A percentile compares a stretch with the other conserved stretches of the same genome.
Evolutionary conservation across 139 green algal genomes (phyloP).

Genomic region (Chlamydomonas sp.): DNA sequence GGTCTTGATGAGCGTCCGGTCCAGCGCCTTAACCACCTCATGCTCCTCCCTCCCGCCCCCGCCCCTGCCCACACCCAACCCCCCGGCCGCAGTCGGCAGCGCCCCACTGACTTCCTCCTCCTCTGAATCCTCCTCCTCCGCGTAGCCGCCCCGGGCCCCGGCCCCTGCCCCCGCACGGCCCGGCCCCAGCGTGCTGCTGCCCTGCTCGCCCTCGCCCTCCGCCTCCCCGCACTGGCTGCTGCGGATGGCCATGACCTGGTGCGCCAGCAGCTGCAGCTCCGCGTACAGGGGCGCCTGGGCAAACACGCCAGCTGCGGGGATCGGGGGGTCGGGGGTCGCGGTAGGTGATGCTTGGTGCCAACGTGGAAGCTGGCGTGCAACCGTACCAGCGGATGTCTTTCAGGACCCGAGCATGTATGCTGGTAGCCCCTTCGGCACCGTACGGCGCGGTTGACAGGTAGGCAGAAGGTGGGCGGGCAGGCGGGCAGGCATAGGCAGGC

Average conservation of each 20-base stretch:
- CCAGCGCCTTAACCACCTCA: conserved; percentile 1
- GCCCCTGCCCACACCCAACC: no score
- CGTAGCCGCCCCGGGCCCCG: neutral
- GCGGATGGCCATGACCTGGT: conserved; percentile 39
- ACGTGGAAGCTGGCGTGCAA: no score
- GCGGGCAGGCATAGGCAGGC: no score
- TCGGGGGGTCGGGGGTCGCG: neutral
- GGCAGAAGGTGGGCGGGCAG: no score
- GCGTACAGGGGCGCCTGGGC: conserved; percentile 3
- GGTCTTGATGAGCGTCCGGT: conserved; percentile 20
- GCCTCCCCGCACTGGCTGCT: conserved; percentile 17
- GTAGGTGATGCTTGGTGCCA: no score
- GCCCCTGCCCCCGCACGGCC: neutral
- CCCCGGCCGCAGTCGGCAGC: no score
- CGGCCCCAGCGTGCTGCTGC: neutral
- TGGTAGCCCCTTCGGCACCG: neutral
- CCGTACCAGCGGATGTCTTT: no score
- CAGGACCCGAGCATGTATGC: no score
- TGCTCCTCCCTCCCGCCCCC: neutral
- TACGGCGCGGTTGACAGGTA: neutral
- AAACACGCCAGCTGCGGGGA: neutral
- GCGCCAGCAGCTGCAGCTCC: conserved; percentile 30
- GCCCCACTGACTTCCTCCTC: no score
- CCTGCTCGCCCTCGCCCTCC: no score
- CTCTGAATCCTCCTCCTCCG: no score